Base-by-base conservation (phyloP, 441 rosid genomes). In the Manihot esculenta region DNA sequence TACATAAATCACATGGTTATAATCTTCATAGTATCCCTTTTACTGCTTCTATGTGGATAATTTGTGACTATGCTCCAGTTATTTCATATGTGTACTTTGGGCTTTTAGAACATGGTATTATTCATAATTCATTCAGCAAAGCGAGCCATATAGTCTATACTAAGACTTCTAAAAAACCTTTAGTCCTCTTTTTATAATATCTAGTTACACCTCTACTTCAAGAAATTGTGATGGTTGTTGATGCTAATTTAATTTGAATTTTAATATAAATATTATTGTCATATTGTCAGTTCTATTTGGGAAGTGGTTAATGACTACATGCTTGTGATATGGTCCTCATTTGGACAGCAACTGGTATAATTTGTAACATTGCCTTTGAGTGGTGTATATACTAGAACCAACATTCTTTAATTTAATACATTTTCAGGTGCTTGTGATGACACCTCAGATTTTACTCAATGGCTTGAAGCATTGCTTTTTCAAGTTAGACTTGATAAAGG, bases 361-460 rank as follows among this genome's bases (percentile, higher is more conserved):
- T 51, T 42, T 53, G 30, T 26, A 27, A 18, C 23, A 47, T 3
- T 71, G 5, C 35, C 38, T 14, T n/a, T 33, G 57, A 15, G 64
- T 48, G 30, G 15, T 61, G 33, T 38, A 48, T 27, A 14, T 27
- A 14, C 42, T 27, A 56, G 12, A 44, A 38, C 12, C 33, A 30
- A 26, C 66, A 60, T 63, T 38, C 53, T 49, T 27, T 54, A 23
- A 23, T 68, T 64, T 74, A 38, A 42, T 75, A 30, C 66, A 48
- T 71, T 64, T 60, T 55, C 79, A 95, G 98, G 96, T 95, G 65
- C 88, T 93, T 77, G 97, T 95, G 79, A 93, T 95, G 99, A 95
- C 99, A 15, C 99, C 94, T 24, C 90, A 83, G 26, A 89, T 95
- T 79, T 81, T 95, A 76, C 96, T 95, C 5, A 15, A 53, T 76